A percentile compares a stretch with the other conserved stretches of the same genome.
Evolutionary conservation across 495 filamentous ascomycete genomes (phyloP).

Genomic region (Collariella sp.): DNA sequence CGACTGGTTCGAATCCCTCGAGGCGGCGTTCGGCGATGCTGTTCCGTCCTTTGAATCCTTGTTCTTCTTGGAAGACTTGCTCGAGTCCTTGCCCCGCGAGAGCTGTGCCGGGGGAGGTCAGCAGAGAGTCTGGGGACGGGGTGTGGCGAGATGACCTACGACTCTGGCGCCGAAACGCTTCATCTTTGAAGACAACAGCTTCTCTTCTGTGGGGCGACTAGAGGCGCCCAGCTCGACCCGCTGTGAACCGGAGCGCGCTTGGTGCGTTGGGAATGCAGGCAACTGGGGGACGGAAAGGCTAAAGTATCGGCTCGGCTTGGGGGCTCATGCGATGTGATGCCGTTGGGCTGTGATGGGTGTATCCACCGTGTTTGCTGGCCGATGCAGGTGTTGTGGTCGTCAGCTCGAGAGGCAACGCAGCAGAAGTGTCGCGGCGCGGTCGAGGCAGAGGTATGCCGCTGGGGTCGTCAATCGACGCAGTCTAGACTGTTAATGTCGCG

Average conservation of each 20-base stretch:
- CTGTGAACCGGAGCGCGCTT: slow-evolving; percentile 15
- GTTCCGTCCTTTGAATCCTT: slow-evolving; percentile 73
- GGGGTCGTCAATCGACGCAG: slow-evolving; percentile 9
- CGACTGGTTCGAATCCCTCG: slow-evolving; percentile 47
- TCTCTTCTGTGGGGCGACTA: slow-evolving; percentile 28
- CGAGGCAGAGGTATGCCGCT: slow-evolving; percentile 7
- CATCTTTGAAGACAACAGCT: slow-evolving; percentile 59
- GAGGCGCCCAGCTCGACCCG: slow-evolving; percentile 28
- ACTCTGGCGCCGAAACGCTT: slow-evolving; percentile 97
- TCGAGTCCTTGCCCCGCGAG: slow-evolving; percentile 86
- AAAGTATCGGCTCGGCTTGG: background rate
- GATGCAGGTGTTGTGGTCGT: background rate
- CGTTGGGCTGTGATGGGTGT: background rate
- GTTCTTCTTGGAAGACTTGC: slow-evolving; percentile 90
- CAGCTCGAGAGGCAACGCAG: background rate
- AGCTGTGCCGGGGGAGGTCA: slow-evolving; percentile 47
- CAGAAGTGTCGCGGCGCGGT: slow-evolving; percentile 1
- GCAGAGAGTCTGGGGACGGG: too few species aligned
- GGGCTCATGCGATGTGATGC: slow-evolving; percentile 7
- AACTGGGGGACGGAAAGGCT: background rate
- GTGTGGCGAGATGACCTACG: slow-evolving; percentile 50
- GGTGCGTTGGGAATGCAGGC: background rate
- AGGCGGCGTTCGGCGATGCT: slow-evolving; percentile 61
- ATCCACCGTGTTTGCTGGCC: background rate
- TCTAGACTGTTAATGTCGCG: background rate